Evolutionary conservation across 306 rosid species (phyloP), one percentile per base, ranked within the genome.

Genomic region (Comarum palustre): DNA sequence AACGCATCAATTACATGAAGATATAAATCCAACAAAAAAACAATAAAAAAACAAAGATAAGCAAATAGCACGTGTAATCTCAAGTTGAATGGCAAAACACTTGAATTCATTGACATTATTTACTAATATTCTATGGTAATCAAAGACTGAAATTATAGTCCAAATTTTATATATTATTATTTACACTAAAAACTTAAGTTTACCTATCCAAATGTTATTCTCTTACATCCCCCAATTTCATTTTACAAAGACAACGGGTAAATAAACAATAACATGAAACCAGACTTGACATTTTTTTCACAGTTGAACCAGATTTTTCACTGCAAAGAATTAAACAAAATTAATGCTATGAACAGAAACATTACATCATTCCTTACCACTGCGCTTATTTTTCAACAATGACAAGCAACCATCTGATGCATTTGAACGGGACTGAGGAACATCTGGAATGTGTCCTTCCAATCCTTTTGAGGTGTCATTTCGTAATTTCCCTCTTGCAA

Each of bases 391-490:
- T 81, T 91, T 86, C 88, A 94, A 83, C 83, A 91, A 63, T 76
- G 97, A 86, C 82, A 89, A 82, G 87, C 91, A 89, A 72, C 90
- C 95, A 78, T 85, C 83, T 73, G 96, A 81, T 75, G 86, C 87
- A 83, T 82, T 85, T 24, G 96, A 80, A 45, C 73, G 88, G 59
- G 89, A 84, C 73, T 74, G 89, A 25, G 92, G 84, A 85, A 79
- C 70, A 73, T 89, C 92, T 72, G 88, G 84, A 79, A 86, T 78
- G 78, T 85, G 77, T 58, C 78, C 87, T 66, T 84, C 90, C 64
- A 78, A 73, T 77, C 81, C 83, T 87, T 83, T 91, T 60, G 79
- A 69, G 79, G 73, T 67, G 66, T 76, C 85, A 72, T 62, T 76
- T 48, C 65, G 84, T 69, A 76, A 63, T 78, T 87, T 89, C 77